Percentiles rank a stretch among this genome's conserved stretches.
These are phyloP conservation scores for Coniella vitis DNA, from an alignment of 2,329 filamentous ascomycete species.

Conservation along the genomic window DNA sequence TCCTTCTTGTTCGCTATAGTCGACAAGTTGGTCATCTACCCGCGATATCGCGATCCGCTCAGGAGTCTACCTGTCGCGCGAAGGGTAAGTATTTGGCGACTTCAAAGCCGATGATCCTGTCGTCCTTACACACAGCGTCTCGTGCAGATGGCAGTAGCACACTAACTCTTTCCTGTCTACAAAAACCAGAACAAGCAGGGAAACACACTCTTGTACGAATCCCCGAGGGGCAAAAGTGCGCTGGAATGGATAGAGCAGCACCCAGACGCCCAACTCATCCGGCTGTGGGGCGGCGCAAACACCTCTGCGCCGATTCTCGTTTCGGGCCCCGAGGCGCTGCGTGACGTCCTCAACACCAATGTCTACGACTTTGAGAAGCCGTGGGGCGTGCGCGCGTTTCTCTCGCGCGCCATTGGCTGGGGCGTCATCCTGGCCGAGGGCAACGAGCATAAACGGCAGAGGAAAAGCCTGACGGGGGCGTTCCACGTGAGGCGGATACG, in stretches of 20 bases:
- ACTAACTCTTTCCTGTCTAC: no score
- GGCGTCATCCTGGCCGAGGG: slow-evolving; percentile 11
- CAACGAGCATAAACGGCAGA: slow-evolving; percentile 10
- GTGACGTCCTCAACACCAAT: slow-evolving; percentile 9
- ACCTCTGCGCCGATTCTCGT: slow-evolving; percentile 6
- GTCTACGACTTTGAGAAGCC: slow-evolving; percentile 8
- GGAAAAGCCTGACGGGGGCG: slow-evolving; percentile 1
- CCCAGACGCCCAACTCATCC: slow-evolving; percentile 9
- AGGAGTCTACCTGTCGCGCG: not conserved
- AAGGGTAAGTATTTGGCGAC: slow-evolving; percentile 7
- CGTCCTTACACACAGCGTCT: no score
- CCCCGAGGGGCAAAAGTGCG: slow-evolving; percentile 7
- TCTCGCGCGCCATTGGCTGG: slow-evolving; percentile 7
- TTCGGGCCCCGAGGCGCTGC: slow-evolving; percentile 6
- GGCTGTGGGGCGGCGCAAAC: not conserved
- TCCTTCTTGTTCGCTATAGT: not conserved
- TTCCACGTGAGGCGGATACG: slow-evolving; percentile 8
- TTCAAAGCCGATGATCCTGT: no score
- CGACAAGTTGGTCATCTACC: slow-evolving; percentile 4
- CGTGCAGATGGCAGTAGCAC: no score
- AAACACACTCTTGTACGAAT: slow-evolving; percentile 6
- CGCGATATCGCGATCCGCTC: slow-evolving; percentile 6
- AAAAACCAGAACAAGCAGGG: slow-evolving; percentile 1
- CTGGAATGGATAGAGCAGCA: slow-evolving; percentile 9
- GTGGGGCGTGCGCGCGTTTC: slow-evolving; percentile 9